These are phyloP conservation scores for Hippophae gyantsensis DNA, from an alignment of 306 rosid genomes.

Conservation along the genomic window DNA sequence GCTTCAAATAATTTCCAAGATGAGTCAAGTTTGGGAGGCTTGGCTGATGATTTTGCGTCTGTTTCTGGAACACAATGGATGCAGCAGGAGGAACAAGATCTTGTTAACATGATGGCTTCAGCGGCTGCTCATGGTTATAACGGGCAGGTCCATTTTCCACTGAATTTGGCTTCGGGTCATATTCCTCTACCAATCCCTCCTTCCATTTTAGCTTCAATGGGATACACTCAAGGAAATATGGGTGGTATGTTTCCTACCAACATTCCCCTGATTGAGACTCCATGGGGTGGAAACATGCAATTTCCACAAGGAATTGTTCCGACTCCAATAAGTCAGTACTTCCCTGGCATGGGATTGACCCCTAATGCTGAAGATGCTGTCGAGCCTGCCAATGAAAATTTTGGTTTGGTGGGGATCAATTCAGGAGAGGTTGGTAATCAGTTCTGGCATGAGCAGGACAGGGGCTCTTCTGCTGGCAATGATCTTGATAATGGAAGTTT, in stretches of 20 bases:
- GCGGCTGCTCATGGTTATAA: constrained; percentile 52
- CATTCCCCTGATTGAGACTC: constrained; percentile 63
- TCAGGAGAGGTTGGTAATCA: constrained; percentile 47
- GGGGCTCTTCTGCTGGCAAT: constrained; percentile 53
- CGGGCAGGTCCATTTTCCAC: constrained; percentile 65
- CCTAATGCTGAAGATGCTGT: constrained; percentile 51
- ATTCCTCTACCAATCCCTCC: constrained; percentile 68
- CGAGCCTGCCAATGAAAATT: constrained; percentile 50
- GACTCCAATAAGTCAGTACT: constrained; percentile 59
- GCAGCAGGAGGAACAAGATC: constrained; percentile 93
- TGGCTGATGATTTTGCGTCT: constrained; percentile 57
- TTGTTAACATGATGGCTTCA: constrained; percentile 72
- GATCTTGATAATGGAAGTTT: constrained; percentile 63
- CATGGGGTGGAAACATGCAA: constrained; percentile 78
- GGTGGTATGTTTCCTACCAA: constrained; percentile 52
- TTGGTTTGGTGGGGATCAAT: constrained; percentile 47
- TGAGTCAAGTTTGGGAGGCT: constrained; percentile 35
- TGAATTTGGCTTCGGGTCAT: constrained; percentile 62
- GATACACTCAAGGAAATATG: constrained; percentile 61
- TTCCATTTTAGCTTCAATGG: constrained; percentile 71
- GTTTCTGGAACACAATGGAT: constrained; percentile 56
- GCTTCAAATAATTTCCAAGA: constrained; percentile 43
- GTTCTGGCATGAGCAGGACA: constrained; percentile 87
- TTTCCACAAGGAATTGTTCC: constrained; percentile 73
- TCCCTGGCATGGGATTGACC: constrained; percentile 51